Evolutionary conservation across 495 filamentous ascomycete genomes (phyloP).

Genomic region (Tetracladium setigerum): DNA sequence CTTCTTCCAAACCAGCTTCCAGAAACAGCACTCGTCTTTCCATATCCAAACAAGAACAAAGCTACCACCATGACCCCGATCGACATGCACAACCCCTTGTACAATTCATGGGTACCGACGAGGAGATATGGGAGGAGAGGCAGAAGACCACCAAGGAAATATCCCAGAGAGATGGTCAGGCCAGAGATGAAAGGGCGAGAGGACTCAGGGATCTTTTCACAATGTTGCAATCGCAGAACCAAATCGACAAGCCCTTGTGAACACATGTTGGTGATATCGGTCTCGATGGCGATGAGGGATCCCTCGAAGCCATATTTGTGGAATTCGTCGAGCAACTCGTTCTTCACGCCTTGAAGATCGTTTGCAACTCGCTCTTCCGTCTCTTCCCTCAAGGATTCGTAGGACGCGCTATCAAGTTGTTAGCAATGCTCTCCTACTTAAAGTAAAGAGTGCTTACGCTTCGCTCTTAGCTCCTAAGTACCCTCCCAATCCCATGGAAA

Average conservation of each 20-base stretch:
- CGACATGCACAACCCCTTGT: conserved; percentile 56
- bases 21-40: conserved; percentile 36
- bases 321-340: background rate
- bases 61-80: conserved; percentile 62
- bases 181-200: conserved; percentile 51
- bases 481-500: conserved; percentile 65
- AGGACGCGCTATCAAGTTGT: conserved; percentile 18
- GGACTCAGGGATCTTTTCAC: conserved; percentile 39
- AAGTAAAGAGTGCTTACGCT: conserved; percentile 34
- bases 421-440: background rate
- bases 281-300: conserved; percentile 23
- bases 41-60: conserved; percentile 66
- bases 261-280: conserved; percentile 29
- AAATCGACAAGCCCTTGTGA: conserved; percentile 41
- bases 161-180: conserved; percentile 57
- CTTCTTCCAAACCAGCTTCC: conserved; percentile 13
- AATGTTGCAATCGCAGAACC: conserved; percentile 52
- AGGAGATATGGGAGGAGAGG: conserved; percentile 75
- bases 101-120: conserved; percentile 46
- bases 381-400: conserved; percentile 16
- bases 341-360: conserved; percentile 14
- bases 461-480: conserved; percentile 68
- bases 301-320: too few relatives aligned
- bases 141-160: conserved; percentile 66
- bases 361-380: conserved; percentile 16